phyloP scores from a whole-genome alignment of 768 basidiomycete species.

The Agaricus bisporus region DNA sequence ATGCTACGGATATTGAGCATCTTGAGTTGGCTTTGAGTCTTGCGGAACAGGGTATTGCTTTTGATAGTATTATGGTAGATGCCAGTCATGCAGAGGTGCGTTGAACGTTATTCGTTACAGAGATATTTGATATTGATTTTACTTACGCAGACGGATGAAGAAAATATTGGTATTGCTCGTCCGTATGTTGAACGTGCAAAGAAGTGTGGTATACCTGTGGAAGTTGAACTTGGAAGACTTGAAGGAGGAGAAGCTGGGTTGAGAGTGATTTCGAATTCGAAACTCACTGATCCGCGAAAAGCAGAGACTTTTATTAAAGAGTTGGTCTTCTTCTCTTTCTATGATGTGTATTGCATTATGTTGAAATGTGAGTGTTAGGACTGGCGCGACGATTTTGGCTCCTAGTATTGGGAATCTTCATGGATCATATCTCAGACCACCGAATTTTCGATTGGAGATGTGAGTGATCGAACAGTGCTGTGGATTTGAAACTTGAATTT shows the following conservation, averaged over 20 bases:
- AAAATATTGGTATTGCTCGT: constrained; percentile 37
- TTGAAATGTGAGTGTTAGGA: constrained; percentile 19
- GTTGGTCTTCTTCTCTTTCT: constrained; percentile 13
- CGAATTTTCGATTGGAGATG: constrained; percentile 41
- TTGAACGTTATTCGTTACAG: neutral
- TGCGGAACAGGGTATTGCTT: constrained; percentile 38
- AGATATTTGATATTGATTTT: neutral
- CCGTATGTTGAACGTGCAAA: constrained; percentile 38
- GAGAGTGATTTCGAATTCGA: constrained; percentile 39
- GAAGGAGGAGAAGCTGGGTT: constrained; percentile 47
- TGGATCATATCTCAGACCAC: constrained; percentile 37
- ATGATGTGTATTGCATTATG: neutral
- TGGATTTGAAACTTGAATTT: neutral
- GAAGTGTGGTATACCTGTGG: constrained; percentile 34
- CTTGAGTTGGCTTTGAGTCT: constrained; percentile 38
- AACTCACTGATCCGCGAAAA: constrained; percentile 37
- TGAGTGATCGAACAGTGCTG: constrained; percentile 15
- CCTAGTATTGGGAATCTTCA: constrained; percentile 45
- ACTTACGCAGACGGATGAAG: constrained; percentile 34
- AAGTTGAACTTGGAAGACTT: constrained; percentile 42
- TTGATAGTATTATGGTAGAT: constrained; percentile 47
- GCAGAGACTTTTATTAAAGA: constrained; percentile 36
- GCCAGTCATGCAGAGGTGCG: constrained; percentile 40
- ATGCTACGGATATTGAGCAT: constrained; percentile 40
- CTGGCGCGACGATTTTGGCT: constrained; percentile 38